phyloP scores from a whole-genome alignment of 148 eudicot genomes.

The Agrostemma githago region DNA sequence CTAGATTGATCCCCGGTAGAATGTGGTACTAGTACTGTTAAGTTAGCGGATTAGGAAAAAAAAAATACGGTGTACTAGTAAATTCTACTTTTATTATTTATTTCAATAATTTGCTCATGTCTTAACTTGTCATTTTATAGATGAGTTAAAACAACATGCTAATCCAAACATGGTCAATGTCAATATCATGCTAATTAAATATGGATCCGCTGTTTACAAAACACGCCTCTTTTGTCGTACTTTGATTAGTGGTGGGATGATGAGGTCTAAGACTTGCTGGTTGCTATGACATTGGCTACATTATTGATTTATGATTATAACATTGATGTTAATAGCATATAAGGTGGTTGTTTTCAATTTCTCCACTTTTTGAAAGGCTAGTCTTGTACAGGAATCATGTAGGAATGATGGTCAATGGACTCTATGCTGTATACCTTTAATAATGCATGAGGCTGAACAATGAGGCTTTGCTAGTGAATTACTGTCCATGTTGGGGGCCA shows the following conservation, averaged over 20 bases:
- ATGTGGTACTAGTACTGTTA: too few relatives aligned
- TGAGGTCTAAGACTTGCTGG: background rate
- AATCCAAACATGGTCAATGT: too few relatives aligned
- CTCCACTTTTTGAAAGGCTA: background rate
- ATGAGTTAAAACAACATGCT: too few relatives aligned
- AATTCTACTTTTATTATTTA: too few relatives aligned
- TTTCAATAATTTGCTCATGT: too few relatives aligned
- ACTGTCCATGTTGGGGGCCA: background rate
- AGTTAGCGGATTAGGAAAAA: too few relatives aligned
- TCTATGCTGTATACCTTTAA: background rate
- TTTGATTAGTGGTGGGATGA: background rate
- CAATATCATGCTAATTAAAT: too few relatives aligned
- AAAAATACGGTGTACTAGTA: too few relatives aligned
- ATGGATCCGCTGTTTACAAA: too few relatives aligned
- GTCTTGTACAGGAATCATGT: background rate
- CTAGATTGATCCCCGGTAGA: too few relatives aligned
- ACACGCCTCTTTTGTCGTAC: too few relatives aligned
- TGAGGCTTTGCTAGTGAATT: background rate
- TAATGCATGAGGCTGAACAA: background rate
- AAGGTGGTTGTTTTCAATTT: background rate
- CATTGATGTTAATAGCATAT: background rate
- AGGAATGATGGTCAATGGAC: background rate
- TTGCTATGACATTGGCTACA: background rate
- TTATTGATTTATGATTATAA: conserved; percentile 11
- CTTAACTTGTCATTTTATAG: too few relatives aligned